phyloP scores from a whole-genome alignment of 208 protist genomes.

The Leishmania guyanensis region DNA sequence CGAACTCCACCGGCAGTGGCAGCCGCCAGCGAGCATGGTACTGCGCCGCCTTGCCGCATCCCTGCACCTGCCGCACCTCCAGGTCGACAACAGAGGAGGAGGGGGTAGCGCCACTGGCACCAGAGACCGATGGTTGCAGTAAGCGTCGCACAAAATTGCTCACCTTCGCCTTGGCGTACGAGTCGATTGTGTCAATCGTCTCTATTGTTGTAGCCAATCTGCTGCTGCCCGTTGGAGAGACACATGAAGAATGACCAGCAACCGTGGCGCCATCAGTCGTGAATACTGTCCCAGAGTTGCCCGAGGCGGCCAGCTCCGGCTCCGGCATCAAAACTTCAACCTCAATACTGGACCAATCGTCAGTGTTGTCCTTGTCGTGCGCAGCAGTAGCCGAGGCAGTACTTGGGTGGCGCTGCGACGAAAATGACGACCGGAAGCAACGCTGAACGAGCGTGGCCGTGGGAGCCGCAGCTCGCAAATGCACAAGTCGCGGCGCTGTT shows the following conservation, averaged over 20 bases:
- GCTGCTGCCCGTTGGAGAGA: not conserved
- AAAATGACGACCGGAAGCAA: not conserved
- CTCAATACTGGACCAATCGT: slow-evolving; percentile 33
- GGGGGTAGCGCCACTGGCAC: not conserved
- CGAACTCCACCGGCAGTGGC: slow-evolving; percentile 71
- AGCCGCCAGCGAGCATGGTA: slow-evolving; percentile 71
- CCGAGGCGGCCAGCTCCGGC: not conserved
- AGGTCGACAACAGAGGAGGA: slow-evolving; percentile 6
- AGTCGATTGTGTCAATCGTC: slow-evolving; percentile 51
- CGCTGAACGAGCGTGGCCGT: not conserved
- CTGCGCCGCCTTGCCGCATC: slow-evolving; percentile 15
- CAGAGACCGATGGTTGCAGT: slow-evolving; percentile 5
- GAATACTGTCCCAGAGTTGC: not conserved
- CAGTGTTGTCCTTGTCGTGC: not conserved
- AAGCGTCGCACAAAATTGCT: slow-evolving; percentile 60
- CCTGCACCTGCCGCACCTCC: slow-evolving; percentile 69
- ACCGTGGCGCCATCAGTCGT: not conserved
- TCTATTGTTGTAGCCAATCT: slow-evolving; percentile 21
- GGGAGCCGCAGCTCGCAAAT: not conserved
- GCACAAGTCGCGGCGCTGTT: not conserved
- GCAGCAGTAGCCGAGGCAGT: not conserved
- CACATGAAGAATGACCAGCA: not conserved
- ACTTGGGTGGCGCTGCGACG: not conserved
- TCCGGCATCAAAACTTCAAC: slow-evolving; percentile 29
- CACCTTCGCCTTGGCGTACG: slow-evolving; percentile 77